phyloP scores from a whole-genome alignment of 164 flowering plant species.

The Aristolochia californica region DNA sequence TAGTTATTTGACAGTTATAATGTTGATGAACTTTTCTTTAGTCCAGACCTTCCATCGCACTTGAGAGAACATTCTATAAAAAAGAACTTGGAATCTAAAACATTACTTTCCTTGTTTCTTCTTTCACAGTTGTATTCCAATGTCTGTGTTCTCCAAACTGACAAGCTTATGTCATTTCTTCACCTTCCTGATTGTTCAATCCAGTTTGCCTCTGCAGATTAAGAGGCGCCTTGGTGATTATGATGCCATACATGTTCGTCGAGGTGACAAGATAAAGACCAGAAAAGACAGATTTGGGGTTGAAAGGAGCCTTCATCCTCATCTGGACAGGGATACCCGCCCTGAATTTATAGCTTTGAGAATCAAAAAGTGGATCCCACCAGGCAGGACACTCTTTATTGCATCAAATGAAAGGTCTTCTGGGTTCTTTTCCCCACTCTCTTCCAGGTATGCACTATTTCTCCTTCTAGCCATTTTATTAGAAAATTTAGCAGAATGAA shows the following conservation, averaged over 20 bases:
- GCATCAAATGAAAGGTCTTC: conserved; percentile 93
- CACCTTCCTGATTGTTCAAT: no score
- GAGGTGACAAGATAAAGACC: conserved; percentile 88
- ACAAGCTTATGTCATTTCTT: no score
- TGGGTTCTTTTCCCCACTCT: conserved; percentile 81
- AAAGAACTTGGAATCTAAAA: no score
- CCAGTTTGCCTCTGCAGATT: conserved; percentile 32
- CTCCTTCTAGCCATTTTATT: no score
- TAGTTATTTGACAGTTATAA: no score
- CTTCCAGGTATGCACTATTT: conserved; percentile 44
- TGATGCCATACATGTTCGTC: conserved; percentile 93
- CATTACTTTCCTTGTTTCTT: no score
- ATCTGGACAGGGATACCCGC: conserved; percentile 89
- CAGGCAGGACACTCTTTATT: conserved; percentile 77
- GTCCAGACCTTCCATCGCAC: no score
- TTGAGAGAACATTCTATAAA: no score
- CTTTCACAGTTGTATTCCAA: no score
- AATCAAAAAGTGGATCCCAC: conserved; percentile 72
- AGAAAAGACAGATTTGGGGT: conserved; percentile 85
- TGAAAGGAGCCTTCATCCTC: conserved; percentile 66
- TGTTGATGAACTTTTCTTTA: no score
- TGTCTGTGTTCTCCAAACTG: no score
- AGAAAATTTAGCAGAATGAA: no score
- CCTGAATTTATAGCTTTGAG: conserved; percentile 70
- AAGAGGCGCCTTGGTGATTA: conserved; percentile 77